Evolutionary conservation across 2,329 filamentous ascomycete genomes (phyloP).

Genomic region (Torrubiellomyces zombiae): DNA sequence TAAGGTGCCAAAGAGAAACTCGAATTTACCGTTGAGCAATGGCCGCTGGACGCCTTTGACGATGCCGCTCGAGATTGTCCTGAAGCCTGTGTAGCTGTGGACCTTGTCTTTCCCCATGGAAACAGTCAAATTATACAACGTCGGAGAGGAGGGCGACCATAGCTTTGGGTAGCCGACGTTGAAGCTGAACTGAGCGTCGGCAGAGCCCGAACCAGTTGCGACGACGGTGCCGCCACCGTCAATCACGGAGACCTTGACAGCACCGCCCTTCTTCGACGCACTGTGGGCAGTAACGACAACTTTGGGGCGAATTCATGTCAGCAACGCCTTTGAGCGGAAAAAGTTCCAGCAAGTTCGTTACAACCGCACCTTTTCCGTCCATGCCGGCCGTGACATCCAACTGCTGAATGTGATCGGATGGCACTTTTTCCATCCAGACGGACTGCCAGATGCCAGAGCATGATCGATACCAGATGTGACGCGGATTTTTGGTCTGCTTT

Average conservation of each 20-base stretch:
- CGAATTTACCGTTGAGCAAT: constrained; percentile 50
- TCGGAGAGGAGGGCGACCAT: constrained; percentile 49
- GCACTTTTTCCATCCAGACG: constrained; percentile 53
- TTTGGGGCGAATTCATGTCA: constrained; percentile 9
- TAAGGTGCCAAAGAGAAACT: constrained; percentile 51
- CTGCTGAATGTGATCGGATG: constrained; percentile 36
- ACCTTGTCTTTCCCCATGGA: constrained; percentile 33
- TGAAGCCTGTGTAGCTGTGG: constrained; percentile 51
- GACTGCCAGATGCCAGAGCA: constrained; percentile 62
- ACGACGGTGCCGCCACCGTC: constrained; percentile 22
- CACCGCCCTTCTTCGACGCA: constrained; percentile 16
- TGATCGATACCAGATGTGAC: constrained; percentile 54
- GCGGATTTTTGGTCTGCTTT: constrained; percentile 41
- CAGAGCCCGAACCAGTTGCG: constrained; percentile 23
- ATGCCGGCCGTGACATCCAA: constrained; percentile 43
- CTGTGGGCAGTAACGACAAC: constrained; percentile 40
- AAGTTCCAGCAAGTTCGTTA: constrained; percentile 12
- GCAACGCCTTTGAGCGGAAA: background rate
- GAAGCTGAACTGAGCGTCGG: constrained; percentile 37
- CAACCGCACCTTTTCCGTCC: constrained; percentile 34
- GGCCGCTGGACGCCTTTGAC: constrained; percentile 44
- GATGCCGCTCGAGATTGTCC: constrained; percentile 39
- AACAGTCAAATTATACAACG: constrained; percentile 47
- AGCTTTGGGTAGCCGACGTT: constrained; percentile 34
- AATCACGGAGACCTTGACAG: constrained; percentile 19